Percentiles rank a stretch among this genome's conserved stretches.
Evolutionary conservation across 768 basidiomycete genomes (phyloP).

Genomic region (Lactarius sp.): DNA sequence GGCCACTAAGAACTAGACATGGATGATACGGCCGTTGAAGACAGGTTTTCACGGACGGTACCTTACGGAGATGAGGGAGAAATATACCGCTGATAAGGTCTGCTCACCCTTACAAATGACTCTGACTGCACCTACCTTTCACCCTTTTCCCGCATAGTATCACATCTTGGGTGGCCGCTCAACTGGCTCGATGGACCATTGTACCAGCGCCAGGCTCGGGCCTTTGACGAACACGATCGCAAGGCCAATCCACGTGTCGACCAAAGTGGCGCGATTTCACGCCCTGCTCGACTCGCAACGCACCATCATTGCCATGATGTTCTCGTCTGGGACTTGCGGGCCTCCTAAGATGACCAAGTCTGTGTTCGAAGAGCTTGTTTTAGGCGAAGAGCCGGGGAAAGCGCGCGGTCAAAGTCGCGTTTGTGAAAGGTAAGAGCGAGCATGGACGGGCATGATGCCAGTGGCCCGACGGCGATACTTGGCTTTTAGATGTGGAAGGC

Average conservation of each 20-base stretch:
- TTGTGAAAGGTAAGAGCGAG: conserved; percentile 49
- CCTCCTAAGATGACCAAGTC: conserved; percentile 85
- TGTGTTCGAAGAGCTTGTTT: conserved; percentile 71
- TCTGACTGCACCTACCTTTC: no score
- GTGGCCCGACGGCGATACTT: no score
- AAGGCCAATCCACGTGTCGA: no score
- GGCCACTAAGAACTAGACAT: conserved; percentile 44
- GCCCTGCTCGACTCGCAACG: conserved; percentile 45
- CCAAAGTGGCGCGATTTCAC: no score
- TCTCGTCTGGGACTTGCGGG: conserved; percentile 69
- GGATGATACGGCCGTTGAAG: conserved; percentile 76
- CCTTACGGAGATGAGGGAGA: conserved; percentile 61
- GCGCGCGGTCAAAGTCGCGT: conserved; percentile 50
- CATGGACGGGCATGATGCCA: no score
- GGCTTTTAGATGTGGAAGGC: no score
- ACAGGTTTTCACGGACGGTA: conserved; percentile 88
- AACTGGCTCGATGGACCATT: neutral
- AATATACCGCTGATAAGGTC: conserved; percentile 87
- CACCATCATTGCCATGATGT: conserved; percentile 67
- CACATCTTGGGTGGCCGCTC: neutral
- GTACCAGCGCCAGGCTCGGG: no score
- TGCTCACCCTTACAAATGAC: conserved; percentile 25
- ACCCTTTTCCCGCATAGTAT: no score
- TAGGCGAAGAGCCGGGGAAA: conserved; percentile 38
- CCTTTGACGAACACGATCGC: no score